Base-by-base conservation (phyloP, 345 rosid species). In the Melaleuca alternifolia region DNA sequence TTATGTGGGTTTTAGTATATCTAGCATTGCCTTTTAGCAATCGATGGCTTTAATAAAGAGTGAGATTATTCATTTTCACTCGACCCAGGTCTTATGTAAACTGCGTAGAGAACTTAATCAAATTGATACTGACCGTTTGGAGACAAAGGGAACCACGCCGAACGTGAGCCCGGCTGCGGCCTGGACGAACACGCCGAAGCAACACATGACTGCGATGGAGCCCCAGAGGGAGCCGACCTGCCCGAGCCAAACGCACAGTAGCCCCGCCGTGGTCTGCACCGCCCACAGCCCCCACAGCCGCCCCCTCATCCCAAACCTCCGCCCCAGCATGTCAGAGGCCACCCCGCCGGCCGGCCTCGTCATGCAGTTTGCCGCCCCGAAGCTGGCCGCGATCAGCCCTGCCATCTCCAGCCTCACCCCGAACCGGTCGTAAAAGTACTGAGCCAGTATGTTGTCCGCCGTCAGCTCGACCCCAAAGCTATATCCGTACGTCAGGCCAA, bases 141-240 rank as follows among this genome's bases (percentile, higher is more conserved):
- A 93, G 88, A 96, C 95, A 86, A 96, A 96, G 46, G 99, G 98
- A 6, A 94, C 98, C 7, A 96, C 93, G 30, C 98, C 99, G 85
- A 94, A 96, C 1, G 92, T 91, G 84, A 96, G 95, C 82, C 99
- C 99, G 18, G 97, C 91, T 76, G 99, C 92, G 28, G 99, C 99
- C 89, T 96, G 98, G 57, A 95, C 96, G 20, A 93, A 92, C 21
- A 93, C 89, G 7, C 98, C 94, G 89, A 95, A 95, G 84, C 88
- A 33, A 62, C 94, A 95, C 93, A 93, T 91, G 41, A 93, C 94
- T 14, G 84, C 89, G 33, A 95, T 59, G 3, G 99, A 94, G 0
- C 86, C 88, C 92, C 91, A 90, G 6, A 94, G 91, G 28, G 98
- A 94, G 50, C 91, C 87, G 10, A 92, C 90, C 88, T 93, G 89